Conservation (phyloP, 441 rosid species). For the Omphalea diandra region DNA sequence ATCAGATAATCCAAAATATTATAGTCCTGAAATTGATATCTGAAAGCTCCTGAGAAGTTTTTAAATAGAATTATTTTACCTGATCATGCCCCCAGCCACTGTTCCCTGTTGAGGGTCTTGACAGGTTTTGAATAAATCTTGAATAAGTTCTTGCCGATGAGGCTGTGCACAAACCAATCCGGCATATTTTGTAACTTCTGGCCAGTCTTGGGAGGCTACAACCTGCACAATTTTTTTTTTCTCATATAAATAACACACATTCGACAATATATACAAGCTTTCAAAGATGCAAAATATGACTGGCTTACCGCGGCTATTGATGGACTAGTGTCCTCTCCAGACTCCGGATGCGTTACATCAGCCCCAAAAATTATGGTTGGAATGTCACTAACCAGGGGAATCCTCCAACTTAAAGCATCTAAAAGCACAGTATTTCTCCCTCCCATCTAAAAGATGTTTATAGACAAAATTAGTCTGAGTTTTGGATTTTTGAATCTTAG, state of each 20-base stretch:
- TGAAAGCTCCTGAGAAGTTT: not conserved
- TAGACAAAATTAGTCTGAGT: not conserved
- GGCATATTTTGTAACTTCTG: conserved; percentile 17
- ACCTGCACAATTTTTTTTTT: conserved; percentile 13
- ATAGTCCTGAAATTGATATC: too few relatives aligned
- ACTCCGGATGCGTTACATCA: conserved; percentile 21
- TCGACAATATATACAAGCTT: not conserved
- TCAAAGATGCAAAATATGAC: not conserved
- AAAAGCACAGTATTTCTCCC: conserved; percentile 20
- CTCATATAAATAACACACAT: not conserved
- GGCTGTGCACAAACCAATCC: conserved; percentile 15
- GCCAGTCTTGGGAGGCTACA: conserved; percentile 23
- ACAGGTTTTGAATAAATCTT: conserved; percentile 17
- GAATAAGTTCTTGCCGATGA: conserved; percentile 21
- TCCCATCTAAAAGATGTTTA: conserved; percentile 5
- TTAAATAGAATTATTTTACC: conserved; percentile 8
- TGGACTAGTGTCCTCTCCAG: conserved; percentile 20
- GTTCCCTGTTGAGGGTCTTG: conserved; percentile 18
- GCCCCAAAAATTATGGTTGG: conserved; percentile 21
- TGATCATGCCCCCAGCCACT: conserved; percentile 15
- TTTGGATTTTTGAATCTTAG: not conserved
- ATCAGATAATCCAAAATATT: too few relatives aligned
- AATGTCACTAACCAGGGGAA: conserved; percentile 17
- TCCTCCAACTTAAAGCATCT: conserved; percentile 18
- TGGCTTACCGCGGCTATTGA: conserved; percentile 16